Evolutionary conservation across 257 asterid genomes (phyloP).

Genomic region (Primulina huaijiensis): DNA sequence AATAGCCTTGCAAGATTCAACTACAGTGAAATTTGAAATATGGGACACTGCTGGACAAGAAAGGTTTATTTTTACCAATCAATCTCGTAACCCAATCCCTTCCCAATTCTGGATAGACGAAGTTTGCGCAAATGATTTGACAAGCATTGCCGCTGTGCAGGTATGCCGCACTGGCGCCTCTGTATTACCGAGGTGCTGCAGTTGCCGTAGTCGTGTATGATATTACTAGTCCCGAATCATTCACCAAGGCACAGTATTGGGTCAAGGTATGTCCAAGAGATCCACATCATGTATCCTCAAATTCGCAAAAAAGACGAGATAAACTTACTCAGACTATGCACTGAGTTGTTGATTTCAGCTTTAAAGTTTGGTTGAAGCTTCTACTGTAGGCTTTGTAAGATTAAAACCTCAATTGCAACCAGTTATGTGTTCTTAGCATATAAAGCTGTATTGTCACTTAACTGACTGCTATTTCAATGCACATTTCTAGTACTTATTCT

Average conservation of each 20-base stretch:
- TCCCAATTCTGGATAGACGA: slow-evolving; percentile 14
- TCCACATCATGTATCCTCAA: neutral
- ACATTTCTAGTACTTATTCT: neutral
- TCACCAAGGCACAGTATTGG: slow-evolving; percentile 82
- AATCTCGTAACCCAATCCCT: neutral
- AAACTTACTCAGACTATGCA: neutral
- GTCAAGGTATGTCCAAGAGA: slow-evolving; percentile 55
- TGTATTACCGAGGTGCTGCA: slow-evolving; percentile 91
- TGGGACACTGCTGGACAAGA: slow-evolving; percentile 99
- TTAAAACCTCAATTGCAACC: neutral
- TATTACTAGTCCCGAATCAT: slow-evolving; percentile 90
- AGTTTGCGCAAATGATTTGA: slow-evolving; percentile 17
- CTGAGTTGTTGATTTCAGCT: neutral
- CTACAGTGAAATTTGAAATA: slow-evolving; percentile 95
- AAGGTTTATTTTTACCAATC: slow-evolving; percentile 44
- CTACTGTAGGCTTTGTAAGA: neutral
- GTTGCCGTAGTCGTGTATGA: slow-evolving; percentile 85
- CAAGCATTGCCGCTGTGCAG: slow-evolving; percentile 34
- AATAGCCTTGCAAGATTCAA: slow-evolving; percentile 90
- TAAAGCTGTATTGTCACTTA: slow-evolving; percentile 2
- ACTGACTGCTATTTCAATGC: neutral
- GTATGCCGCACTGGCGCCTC: slow-evolving; percentile 85
- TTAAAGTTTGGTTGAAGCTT: slow-evolving; percentile 1
- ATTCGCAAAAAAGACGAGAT: neutral
- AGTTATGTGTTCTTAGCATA: neutral